phyloP scores from a whole-genome alignment of 352 stramenopile species.

The Phytophthora cactorum region DNA sequence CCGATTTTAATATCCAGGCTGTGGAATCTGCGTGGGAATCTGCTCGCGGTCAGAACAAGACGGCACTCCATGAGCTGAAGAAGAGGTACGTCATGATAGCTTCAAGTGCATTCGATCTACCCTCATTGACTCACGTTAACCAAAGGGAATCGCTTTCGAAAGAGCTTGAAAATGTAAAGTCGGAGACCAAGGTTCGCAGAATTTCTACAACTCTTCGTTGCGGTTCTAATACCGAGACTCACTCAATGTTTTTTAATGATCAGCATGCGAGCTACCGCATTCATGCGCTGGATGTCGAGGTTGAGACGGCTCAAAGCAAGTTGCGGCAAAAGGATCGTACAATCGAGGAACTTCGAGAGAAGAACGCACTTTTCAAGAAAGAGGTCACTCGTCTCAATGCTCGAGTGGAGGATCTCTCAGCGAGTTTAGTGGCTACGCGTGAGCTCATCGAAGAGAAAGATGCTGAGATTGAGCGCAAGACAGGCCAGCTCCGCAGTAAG shows the following conservation, averaged over 20 bases:
- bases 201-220: neutral
- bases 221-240: neutral
- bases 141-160: constrained; percentile 66
- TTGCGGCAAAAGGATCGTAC: constrained; percentile 74
- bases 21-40: constrained; percentile 83
- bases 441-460: constrained; percentile 69
- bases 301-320: constrained; percentile 79
- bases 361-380: constrained; percentile 68
- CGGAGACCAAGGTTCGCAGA: constrained; percentile 58
- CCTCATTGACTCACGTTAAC: neutral
- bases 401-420: constrained; percentile 55
- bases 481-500: constrained; percentile 69
- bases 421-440: constrained; percentile 53
- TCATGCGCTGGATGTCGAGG: constrained; percentile 74
- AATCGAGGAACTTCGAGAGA: constrained; percentile 76
- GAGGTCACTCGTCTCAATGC: constrained; percentile 59
- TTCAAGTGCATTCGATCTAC: neutral
- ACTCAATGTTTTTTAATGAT: constrained; percentile 2
- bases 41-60: constrained; percentile 81
- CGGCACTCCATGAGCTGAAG: constrained; percentile 78
- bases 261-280: constrained; percentile 77
- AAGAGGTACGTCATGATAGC: constrained; percentile 54
- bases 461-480: constrained; percentile 62
- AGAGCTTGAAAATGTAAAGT: constrained; percentile 70
- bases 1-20: constrained; percentile 37